phyloP scores from a whole-genome alignment of 148 eudicot species.

The Rhododendron simsii region DNA sequence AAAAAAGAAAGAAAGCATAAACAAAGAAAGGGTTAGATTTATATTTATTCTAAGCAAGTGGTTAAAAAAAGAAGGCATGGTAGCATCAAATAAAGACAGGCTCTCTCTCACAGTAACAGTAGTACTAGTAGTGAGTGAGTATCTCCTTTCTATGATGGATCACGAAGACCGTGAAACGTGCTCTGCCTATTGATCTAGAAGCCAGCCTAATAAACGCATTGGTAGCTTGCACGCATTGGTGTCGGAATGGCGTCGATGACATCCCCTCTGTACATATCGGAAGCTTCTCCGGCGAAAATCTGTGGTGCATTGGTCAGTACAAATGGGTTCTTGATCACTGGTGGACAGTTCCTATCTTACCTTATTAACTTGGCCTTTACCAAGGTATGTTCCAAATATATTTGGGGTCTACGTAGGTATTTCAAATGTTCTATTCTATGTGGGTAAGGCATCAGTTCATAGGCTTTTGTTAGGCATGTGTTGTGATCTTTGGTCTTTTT shows the following conservation, averaged over 20 bases:
- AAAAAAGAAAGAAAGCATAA: no score
- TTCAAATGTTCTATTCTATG: not conserved
- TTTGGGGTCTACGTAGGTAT: not conserved
- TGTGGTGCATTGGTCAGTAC: slow-evolving; percentile 72
- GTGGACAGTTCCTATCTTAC: slow-evolving; percentile 70
- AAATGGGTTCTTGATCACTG: slow-evolving; percentile 67
- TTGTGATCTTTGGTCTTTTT: no score
- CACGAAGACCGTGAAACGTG: slow-evolving; percentile 28
- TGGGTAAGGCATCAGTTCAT: not conserved
- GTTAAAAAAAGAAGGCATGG: no score
- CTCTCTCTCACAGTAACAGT: no score
- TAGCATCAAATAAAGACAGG: no score
- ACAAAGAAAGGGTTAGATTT: no score
- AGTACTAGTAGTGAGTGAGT: no score
- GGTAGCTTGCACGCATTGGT: no score
- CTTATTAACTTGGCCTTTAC: slow-evolving; percentile 71
- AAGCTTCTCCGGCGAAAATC: slow-evolving; percentile 60
- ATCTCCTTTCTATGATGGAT: not conserved
- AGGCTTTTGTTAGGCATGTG: no score
- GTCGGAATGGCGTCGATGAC: slow-evolving; percentile 81
- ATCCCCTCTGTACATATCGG: slow-evolving; percentile 61
- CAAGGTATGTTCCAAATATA: slow-evolving; percentile 23
- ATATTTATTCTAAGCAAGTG: no score
- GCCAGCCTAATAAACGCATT: slow-evolving; percentile 10
- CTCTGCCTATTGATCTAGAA: slow-evolving; percentile 15